Evolutionary conservation across 352 stramenopile genomes (phyloP).

Genomic region (Phytophthora europaea): DNA sequence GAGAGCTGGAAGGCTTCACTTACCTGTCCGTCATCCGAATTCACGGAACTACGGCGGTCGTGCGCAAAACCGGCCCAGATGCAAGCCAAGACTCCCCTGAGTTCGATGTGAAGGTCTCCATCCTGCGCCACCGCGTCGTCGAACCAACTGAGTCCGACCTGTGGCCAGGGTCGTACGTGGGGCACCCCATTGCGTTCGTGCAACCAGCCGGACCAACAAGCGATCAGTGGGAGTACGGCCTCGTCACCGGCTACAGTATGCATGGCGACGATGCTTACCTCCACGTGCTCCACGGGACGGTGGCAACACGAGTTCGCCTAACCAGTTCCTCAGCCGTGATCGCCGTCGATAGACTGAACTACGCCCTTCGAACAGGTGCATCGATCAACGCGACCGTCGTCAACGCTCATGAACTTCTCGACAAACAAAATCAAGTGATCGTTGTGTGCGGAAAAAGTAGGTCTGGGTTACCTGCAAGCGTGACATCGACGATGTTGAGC

Average conservation of each 20-base stretch:
- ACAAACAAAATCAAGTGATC: constrained; percentile 6
- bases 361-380: not conserved
- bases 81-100: too few relatives aligned
- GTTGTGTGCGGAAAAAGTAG: constrained; percentile 5
- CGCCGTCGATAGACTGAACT: constrained; percentile 6
- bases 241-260: constrained; percentile 12
- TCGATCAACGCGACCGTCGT: not conserved
- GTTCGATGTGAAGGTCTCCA: constrained; percentile 5
- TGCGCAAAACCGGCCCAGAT: too few relatives aligned
- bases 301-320: not conserved
- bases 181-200: constrained; percentile 11
- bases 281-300: not conserved
- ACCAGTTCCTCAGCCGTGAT: not conserved
- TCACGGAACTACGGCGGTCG: too few relatives aligned
- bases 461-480: constrained; percentile 9
- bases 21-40: too few relatives aligned
- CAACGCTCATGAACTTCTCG: constrained; percentile 7
- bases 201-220: not conserved
- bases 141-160: not conserved
- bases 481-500: constrained; percentile 6
- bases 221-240: constrained; percentile 11
- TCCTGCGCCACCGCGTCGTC: constrained; percentile 15
- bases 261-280: not conserved
- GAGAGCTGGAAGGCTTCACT: too few relatives aligned
- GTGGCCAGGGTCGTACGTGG: constrained; percentile 21